phyloP scores from a whole-genome alignment of 2,329 filamentous ascomycete species.

The Exophiala xenobiotica region DNA sequence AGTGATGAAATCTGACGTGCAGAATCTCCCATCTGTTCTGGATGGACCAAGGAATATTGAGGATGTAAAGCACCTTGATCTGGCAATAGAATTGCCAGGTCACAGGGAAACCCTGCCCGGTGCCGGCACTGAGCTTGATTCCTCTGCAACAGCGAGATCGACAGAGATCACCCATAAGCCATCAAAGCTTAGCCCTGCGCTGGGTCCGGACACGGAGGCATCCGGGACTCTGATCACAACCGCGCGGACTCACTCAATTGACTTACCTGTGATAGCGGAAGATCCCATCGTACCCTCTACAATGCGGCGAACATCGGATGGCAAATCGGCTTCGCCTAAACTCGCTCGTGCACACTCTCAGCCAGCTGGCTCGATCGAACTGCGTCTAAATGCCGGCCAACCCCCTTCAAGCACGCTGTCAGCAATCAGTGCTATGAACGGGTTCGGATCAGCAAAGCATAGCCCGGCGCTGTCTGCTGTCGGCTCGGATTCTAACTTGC shows the following conservation, averaged over 20 bases:
- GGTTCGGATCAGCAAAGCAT: constrained; percentile 21
- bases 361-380: constrained; percentile 39
- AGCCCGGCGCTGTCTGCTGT: constrained; percentile 10
- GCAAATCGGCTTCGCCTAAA: constrained; percentile 45
- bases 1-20: constrained; percentile 21
- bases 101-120: constrained; percentile 5
- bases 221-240: neutral
- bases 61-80: constrained; percentile 61
- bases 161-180: neutral
- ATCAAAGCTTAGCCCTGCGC: neutral
- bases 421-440: constrained; percentile 28
- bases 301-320: constrained; percentile 23
- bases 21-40: constrained; percentile 23
- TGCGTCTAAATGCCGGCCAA: constrained; percentile 34
- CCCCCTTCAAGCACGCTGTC: constrained; percentile 25
- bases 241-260: neutral
- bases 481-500: constrained; percentile 36
- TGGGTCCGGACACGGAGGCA: neutral
- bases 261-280: neutral
- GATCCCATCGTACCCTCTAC: constrained; percentile 25
- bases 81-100: constrained; percentile 41
- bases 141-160: neutral
- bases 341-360: constrained; percentile 54
- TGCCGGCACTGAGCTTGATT: constrained; percentile 3
- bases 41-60: constrained; percentile 43